Conservation (phyloP, 164 flowering plant species). For the Berberis thunbergii region DNA sequence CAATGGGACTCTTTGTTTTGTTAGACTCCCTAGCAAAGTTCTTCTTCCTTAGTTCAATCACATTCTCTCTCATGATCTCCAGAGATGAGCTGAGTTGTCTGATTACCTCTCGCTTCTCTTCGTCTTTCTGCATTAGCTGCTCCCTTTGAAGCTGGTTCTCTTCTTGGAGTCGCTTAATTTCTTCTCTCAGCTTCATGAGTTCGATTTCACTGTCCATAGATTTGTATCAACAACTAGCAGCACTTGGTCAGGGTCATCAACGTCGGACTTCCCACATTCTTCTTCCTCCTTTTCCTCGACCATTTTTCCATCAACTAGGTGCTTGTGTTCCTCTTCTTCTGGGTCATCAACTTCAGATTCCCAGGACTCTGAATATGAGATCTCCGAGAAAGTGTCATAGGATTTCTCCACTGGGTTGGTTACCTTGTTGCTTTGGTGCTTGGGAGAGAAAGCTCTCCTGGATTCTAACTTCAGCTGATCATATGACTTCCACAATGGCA, state of each 20-base stretch:
- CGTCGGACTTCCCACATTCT: slow-evolving; percentile 43
- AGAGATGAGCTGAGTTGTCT: slow-evolving; percentile 65
- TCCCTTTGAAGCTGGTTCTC: slow-evolving; percentile 45
- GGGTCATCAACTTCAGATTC: slow-evolving; percentile 58
- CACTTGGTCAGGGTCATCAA: slow-evolving; percentile 40
- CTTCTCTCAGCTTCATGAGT: slow-evolving; percentile 42
- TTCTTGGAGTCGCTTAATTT: slow-evolving; percentile 41
- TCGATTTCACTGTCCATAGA: slow-evolving; percentile 14
- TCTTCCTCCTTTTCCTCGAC: slow-evolving; percentile 19
- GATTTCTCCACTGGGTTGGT: slow-evolving; percentile 9
- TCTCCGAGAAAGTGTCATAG: slow-evolving; percentile 28
- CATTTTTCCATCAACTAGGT: slow-evolving; percentile 7
- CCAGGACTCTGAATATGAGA: slow-evolving; percentile 31
- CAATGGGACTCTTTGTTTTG: slow-evolving; percentile 28
- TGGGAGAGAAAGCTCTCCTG: slow-evolving; percentile 31
- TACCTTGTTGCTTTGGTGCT: slow-evolving; percentile 22
- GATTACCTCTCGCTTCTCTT: slow-evolving; percentile 82
- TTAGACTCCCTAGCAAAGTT: slow-evolving; percentile 13
- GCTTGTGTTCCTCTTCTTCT: slow-evolving; percentile 26
- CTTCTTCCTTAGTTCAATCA: slow-evolving; percentile 25
- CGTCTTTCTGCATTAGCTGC: slow-evolving; percentile 54
- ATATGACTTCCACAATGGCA: slow-evolving; percentile 33
- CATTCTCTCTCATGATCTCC: slow-evolving; percentile 53
- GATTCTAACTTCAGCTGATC: slow-evolving; percentile 53
- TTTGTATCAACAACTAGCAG: not conserved